Base-by-base conservation (phyloP, 345 rosid genomes). In the Theobroma cacao region DNA sequence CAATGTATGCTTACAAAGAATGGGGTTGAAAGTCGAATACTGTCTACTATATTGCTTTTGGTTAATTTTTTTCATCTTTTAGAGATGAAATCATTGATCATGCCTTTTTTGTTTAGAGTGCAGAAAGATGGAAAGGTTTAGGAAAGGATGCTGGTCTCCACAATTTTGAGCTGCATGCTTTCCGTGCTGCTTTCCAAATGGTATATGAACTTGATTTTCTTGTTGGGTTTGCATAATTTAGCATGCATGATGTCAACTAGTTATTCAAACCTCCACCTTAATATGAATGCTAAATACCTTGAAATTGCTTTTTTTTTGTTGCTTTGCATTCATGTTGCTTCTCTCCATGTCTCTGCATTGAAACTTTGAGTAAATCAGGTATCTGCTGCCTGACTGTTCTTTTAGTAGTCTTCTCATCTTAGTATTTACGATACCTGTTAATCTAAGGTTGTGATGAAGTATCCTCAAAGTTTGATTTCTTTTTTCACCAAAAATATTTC, bases 161-260 rank as follows among this genome's bases (percentile, higher is more conserved):
- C 79, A 93, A 95, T 85, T 95, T 93, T 82, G 90, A 92, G 91
- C 68, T 93, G 88, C 98, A 92, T 84, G 88, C 96, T 75, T 92
- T 90, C 67, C 99, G 97, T 79, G 95, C 99, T 81, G 96, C 92
- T 75, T 95, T 95, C 73, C 98, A 93, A 80, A 88, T 91, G 96
- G 97, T 95, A 90, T n/a, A 47, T 2, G 18, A 15, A 24, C 69
- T 28, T 66, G 65, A 31, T 66, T 79, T 43, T 75, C 33, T 64
- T 67, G 41, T 59, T 20, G 28, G 43, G 62, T 79, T 15, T 22
- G 64, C 61, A 15, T 61, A 24, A 26, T 59, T 74, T 52, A 62
- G 24, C 77, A 73, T 65, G 36, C 78, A 40, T 20, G 28, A 12
- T 67, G 12, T 47, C 65, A 50, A n/a, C 14, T 58, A 58, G 4